phyloP scores from a whole-genome alignment of 1,284 basidiomycete species.

The Peniophora sp. region DNA sequence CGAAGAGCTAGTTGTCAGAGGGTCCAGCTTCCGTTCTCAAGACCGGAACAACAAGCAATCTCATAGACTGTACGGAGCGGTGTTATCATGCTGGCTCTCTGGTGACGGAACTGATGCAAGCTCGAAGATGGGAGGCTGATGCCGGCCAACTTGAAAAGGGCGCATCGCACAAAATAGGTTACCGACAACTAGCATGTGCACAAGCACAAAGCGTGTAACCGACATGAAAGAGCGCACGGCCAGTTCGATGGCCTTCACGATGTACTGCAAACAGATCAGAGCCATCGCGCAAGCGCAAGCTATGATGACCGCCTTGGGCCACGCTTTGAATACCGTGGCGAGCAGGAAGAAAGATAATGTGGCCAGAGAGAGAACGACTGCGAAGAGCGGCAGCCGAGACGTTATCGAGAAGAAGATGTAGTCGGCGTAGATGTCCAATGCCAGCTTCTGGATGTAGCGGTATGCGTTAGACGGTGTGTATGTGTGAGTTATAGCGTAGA shows the following conservation, averaged over 20 bases:
- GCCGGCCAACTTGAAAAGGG: too few species aligned
- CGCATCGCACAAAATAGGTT: too few species aligned
- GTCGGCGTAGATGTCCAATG: slow-evolving; percentile 46
- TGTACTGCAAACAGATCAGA: slow-evolving; percentile 53
- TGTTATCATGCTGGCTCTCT: too few species aligned
- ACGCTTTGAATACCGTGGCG: slow-evolving; percentile 51
- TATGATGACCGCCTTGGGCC: slow-evolving; percentile 51
- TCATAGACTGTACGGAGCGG: too few species aligned
- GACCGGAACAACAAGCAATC: too few species aligned
- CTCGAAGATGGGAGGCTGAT: too few species aligned
- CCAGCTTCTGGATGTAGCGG: slow-evolving; percentile 29
- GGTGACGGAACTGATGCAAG: too few species aligned
- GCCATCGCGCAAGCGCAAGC: slow-evolving; percentile 49
- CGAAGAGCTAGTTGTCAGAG: too few species aligned
- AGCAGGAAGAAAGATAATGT: slow-evolving; percentile 52
- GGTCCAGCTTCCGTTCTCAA: too few species aligned
- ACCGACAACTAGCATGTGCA: too few species aligned
- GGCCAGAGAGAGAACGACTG: slow-evolving; percentile 43
- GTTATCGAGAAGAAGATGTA: slow-evolving; percentile 63
- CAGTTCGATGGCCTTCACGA: slow-evolving; percentile 40
- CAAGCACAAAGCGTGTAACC: too few species aligned
- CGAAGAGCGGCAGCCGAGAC: slow-evolving; percentile 50
- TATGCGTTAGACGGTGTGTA: neutral
- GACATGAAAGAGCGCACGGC: too few species aligned
- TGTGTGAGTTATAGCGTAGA: neutral